phyloP scores from a whole-genome alignment of 257 asterid species.

The Nicotiana sylvestris region DNA sequence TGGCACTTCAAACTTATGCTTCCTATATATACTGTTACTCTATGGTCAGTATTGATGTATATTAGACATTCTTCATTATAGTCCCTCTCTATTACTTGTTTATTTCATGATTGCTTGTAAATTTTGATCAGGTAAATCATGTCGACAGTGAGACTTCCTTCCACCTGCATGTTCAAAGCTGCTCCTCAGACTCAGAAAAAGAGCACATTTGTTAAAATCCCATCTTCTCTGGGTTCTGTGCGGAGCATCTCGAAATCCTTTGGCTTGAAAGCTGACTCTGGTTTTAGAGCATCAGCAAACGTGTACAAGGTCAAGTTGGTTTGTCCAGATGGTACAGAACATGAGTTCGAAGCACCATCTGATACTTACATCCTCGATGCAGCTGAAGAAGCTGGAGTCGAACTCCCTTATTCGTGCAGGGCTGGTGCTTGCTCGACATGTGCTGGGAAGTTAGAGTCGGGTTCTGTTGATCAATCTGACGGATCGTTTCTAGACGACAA shows the following conservation, averaged over 20 bases:
- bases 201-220: slow-evolving; percentile 40
- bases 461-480: slow-evolving; percentile 67
- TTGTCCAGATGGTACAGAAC: slow-evolving; percentile 51
- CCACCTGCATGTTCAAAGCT: slow-evolving; percentile 35
- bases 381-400: slow-evolving; percentile 70
- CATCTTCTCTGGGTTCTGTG: slow-evolving; percentile 41
- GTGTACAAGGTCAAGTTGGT: slow-evolving; percentile 66
- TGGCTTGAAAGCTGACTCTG: slow-evolving; percentile 46
- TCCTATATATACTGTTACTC: background rate
- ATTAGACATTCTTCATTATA: background rate
- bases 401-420: slow-evolving; percentile 83
- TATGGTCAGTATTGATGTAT: background rate
- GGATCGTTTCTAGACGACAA: slow-evolving; percentile 69
- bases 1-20: background rate
- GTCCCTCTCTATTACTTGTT: background rate
- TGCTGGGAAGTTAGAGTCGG: slow-evolving; percentile 59
- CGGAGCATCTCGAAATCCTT: slow-evolving; percentile 43
- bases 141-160: slow-evolving; percentile 56
- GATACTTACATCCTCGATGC: slow-evolving; percentile 70
- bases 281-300: slow-evolving; percentile 49
- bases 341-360: slow-evolving; percentile 59
- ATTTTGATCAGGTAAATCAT: slow-evolving; percentile 46
- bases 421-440: slow-evolving; percentile 96
- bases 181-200: slow-evolving; percentile 32
- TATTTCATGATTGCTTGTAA: background rate